Evolutionary conservation across 768 basidiomycete species (phyloP), one percentile per base, ranked within the genome.

Genomic region (Auricularia cornea): DNA sequence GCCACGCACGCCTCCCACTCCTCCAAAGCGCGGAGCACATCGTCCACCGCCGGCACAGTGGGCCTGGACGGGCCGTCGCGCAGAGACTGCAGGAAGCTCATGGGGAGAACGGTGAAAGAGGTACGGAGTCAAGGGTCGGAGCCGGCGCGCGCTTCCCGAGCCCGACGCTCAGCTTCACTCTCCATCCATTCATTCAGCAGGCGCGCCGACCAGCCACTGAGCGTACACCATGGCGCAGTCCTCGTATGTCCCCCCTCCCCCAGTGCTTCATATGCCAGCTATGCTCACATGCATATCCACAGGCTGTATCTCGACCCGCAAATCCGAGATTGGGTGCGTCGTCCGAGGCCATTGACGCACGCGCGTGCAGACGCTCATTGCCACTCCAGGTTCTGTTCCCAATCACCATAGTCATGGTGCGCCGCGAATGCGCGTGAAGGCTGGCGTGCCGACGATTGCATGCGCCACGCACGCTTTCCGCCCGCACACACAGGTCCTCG

Each of bases 341-440:
- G 20, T 18, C 18, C 14, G n/a, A 32, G 20, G 16, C 31, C 18
- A 18, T 16, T 41, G 26, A n/a, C n/a, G n/a, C n/a, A n/a, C 18
- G 16, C 44, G 6, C 29, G 28, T 48, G 16, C 38, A 10, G 35
- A 38, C 35, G 35, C 35, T 38, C 10, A 38, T 14, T 26, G 60
- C 60, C 65, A 38, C 65, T 31, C 12, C 10, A 48, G 76, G 76
- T 98, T 52, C 77, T 98, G 64, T 94, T 98, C 77, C 95, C 95
- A 61, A 97, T 98, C 76, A 98, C 94, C 60, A 79, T 97, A 66
- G 94, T 98, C 72, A 97, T 97, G 94, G 95, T 92, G 66, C 69
- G 84, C 77, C 65, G 61, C 62, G 32, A 40, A 60, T 54, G 52
- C 56, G 62, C 33, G 29, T 35, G 59, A 12, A 51, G 26, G 64